These are phyloP conservation scores for Aspergillus candidus DNA, from an alignment of 2,329 filamentous ascomycete species.

Conservation along the genomic window DNA sequence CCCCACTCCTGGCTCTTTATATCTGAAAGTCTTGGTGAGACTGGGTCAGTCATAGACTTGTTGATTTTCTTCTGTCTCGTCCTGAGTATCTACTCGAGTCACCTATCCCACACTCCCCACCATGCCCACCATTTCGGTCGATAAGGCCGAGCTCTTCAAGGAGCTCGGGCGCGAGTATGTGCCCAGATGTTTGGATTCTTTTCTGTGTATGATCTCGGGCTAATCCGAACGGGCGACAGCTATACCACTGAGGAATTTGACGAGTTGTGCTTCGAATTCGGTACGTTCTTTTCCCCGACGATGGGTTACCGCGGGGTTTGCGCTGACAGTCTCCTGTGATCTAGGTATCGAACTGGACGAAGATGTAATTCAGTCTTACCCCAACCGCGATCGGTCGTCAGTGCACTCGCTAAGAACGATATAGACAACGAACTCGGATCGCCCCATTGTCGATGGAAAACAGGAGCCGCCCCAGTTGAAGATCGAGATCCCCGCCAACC, in stretches of 20 bases:
- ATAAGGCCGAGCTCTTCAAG: slow-evolving; percentile 94
- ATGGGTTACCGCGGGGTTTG: slow-evolving; percentile 18
- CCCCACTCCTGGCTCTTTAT: background rate
- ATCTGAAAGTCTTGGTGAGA: background rate
- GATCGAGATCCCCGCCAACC: slow-evolving; percentile 96
- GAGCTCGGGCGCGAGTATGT: slow-evolving; percentile 79
- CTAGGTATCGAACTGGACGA: slow-evolving; percentile 86
- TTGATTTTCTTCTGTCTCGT: background rate
- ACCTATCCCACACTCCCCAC: slow-evolving; percentile 34
- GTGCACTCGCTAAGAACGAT: slow-evolving; percentile 19
- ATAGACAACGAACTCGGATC: slow-evolving; percentile 64
- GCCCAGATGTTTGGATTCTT: background rate
- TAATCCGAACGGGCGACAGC: slow-evolving; percentile 37
- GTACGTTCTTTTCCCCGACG: slow-evolving; percentile 37
- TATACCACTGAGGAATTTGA: slow-evolving; percentile 94
- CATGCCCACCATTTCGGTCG: slow-evolving; percentile 95
- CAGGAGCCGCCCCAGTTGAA: slow-evolving; percentile 90
- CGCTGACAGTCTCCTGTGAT: slow-evolving; percentile 23
- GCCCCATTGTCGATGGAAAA: slow-evolving; percentile 67
- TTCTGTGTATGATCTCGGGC: slow-evolving; percentile 10
- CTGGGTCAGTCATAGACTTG: slow-evolving; percentile 5
- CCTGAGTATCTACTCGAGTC: slow-evolving; percentile 10
- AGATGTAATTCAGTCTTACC: slow-evolving; percentile 50
- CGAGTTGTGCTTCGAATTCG: slow-evolving; percentile 96
- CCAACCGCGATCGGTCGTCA: slow-evolving; percentile 12